Conservation (phyloP, 495 filamentous ascomycete species). For the Talaromyces trachyspermus region DNA sequence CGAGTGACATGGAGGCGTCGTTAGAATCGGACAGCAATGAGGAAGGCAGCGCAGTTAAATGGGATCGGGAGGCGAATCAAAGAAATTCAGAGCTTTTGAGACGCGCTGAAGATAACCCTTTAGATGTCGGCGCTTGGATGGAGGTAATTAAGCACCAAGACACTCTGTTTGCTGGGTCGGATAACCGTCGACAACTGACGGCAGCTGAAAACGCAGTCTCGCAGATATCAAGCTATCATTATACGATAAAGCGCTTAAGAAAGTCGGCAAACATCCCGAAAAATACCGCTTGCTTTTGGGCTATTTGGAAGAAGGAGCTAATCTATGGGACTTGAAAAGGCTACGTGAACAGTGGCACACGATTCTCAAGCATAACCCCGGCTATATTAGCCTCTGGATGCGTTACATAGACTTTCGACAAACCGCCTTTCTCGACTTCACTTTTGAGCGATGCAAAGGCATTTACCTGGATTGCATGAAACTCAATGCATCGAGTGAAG, state of each 20-base stretch:
- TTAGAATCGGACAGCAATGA: constrained; percentile 41
- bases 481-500: constrained; percentile 29
- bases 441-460: constrained; percentile 54
- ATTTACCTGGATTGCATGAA: constrained; percentile 51
- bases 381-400: constrained; percentile 60
- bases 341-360: constrained; percentile 58
- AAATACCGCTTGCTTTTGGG: constrained; percentile 54
- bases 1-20: constrained; percentile 45
- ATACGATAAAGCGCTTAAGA: constrained; percentile 68
- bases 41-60: constrained; percentile 22
- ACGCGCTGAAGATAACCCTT: constrained; percentile 52
- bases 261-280: constrained; percentile 33
- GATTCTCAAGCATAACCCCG: constrained; percentile 47
- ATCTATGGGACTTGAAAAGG: constrained; percentile 62
- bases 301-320: constrained; percentile 62
- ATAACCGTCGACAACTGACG: constrained; percentile 37
- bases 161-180: constrained; percentile 40
- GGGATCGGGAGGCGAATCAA: constrained; percentile 34
- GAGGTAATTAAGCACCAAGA: constrained; percentile 71
- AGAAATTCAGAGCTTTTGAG: constrained; percentile 51
- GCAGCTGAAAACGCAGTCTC: constrained; percentile 56
- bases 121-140: constrained; percentile 67
- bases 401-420: constrained; percentile 71
- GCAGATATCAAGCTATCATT: constrained; percentile 74
- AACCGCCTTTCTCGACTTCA: constrained; percentile 58